Conservation (phyloP, 2,329 filamentous ascomycete genomes). For the Hypoxylon sp. region DNA sequence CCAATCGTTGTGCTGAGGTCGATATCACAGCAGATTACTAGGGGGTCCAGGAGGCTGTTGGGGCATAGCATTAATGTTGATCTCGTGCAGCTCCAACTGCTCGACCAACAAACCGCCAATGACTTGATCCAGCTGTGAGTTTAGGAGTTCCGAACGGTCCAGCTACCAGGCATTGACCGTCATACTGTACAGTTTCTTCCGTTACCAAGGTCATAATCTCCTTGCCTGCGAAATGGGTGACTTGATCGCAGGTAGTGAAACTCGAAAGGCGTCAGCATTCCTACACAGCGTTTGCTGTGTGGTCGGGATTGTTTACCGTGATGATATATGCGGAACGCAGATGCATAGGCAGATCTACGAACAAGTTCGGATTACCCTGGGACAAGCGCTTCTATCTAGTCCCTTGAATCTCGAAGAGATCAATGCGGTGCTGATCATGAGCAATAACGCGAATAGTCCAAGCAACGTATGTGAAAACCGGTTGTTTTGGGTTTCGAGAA, state of each 20-base stretch:
- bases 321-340: conserved; percentile 43
- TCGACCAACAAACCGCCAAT: conserved; percentile 44
- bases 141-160: no score
- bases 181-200: conserved; percentile 38
- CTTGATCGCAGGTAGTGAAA: conserved; percentile 45
- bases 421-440: conserved; percentile 52
- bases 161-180: neutral
- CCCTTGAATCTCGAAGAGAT: conserved; percentile 53
- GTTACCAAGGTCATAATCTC: conserved; percentile 44
- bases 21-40: conserved; percentile 44
- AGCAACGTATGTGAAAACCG: conserved; percentile 43
- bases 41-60: conserved; percentile 42
- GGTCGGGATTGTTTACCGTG: conserved; percentile 49
- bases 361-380: conserved; percentile 50
- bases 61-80: conserved; percentile 43
- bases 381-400: conserved; percentile 51
- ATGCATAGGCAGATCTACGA: conserved; percentile 51
- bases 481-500: no score
- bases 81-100: conserved; percentile 44
- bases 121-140: conserved; percentile 46
- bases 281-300: conserved; percentile 52
- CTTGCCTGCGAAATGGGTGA: conserved; percentile 42
- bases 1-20: conserved; percentile 46
- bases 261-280: conserved; percentile 50
- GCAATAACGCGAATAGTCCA: conserved; percentile 46